A percentile compares a stretch with the other conserved stretches of the same genome.
phyloP scores from a whole-genome alignment of 345 rosid species.

The Lumnitzera littorea region DNA sequence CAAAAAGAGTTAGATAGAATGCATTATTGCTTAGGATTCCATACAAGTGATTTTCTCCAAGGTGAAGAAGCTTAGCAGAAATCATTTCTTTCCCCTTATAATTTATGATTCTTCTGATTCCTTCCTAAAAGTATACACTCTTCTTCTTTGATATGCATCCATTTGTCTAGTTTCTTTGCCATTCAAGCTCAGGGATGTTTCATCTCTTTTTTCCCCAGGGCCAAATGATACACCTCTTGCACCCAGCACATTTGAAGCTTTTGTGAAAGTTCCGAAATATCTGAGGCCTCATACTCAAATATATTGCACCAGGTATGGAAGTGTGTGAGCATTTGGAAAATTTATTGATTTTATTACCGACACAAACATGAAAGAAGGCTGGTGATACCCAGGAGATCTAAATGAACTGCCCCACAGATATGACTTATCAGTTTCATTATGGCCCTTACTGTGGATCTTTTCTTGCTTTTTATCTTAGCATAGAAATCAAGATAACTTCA shows the following conservation, averaged over 20 bases:
- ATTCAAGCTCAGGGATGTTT: conserved; percentile 6
- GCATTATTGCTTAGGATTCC: too few relatives aligned
- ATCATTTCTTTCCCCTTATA: too few relatives aligned
- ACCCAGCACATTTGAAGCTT: conserved; percentile 82
- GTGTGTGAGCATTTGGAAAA: background rate
- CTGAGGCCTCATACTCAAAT: conserved; percentile 89
- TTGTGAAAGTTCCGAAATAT: conserved; percentile 91
- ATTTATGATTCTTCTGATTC: too few relatives aligned
- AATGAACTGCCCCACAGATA: too few relatives aligned
- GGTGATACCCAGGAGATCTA: too few relatives aligned
- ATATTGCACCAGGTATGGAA: conserved; percentile 79
- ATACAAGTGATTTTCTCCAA: too few relatives aligned
- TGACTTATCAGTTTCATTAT: too few relatives aligned
- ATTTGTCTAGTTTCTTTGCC: conserved; percentile 6
- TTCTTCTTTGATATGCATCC: background rate
- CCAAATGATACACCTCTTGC: conserved; percentile 92
- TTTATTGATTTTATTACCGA: background rate
- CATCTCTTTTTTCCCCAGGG: conserved; percentile 32
- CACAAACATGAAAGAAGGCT: too few relatives aligned
- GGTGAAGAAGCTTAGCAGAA: too few relatives aligned
- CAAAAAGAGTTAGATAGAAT: too few relatives aligned
- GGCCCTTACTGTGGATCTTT: background rate
- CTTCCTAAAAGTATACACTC: background rate
- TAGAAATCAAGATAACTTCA: background rate
- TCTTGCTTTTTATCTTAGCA: background rate